Conservation (phyloP, 2,329 filamentous ascomycete genomes). For the Setomelanomma holmii region DNA sequence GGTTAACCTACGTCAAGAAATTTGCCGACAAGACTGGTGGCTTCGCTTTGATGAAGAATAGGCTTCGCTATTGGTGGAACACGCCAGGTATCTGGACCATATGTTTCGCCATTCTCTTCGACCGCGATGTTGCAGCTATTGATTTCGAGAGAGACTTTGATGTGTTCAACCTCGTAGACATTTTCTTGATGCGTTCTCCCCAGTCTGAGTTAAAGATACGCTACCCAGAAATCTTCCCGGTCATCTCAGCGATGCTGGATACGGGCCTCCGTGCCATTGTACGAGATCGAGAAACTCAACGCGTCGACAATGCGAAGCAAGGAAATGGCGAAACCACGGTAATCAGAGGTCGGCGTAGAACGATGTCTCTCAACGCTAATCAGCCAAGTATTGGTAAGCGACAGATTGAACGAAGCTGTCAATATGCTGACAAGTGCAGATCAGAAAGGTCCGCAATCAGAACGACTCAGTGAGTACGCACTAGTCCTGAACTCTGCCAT, state of each 20-base stretch:
- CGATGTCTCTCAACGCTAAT: constrained; percentile 71
- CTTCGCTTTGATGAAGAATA: constrained; percentile 82
- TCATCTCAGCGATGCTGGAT: constrained; percentile 87
- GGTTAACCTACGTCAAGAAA: constrained; percentile 80
- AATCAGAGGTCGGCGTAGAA: constrained; percentile 60
- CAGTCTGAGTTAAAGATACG: constrained; percentile 66
- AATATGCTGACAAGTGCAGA: constrained; percentile 33
- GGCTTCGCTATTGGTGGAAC: constrained; percentile 88
- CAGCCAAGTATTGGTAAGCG: constrained; percentile 49
- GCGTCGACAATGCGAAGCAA: constrained; percentile 20
- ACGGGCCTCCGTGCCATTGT: constrained; percentile 71
- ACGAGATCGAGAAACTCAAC: constrained; percentile 39
- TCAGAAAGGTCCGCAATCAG: constrained; percentile 39
- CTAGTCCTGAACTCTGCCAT: constrained; percentile 77
- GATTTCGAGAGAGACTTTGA: constrained; percentile 78
- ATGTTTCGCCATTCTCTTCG: constrained; percentile 88
- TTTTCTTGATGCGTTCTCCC: constrained; percentile 63
- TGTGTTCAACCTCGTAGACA: constrained; percentile 73
- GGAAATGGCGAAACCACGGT: constrained; percentile 25
- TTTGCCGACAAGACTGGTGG: constrained; percentile 88
- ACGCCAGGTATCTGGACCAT: constrained; percentile 84
- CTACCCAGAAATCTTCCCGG: constrained; percentile 78
- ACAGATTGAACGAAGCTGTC: accelerated
- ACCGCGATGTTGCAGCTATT: constrained; percentile 76
- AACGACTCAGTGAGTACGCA: constrained; percentile 62